Percentiles rank a stretch among this genome's conserved stretches.
phyloP scores from a whole-genome alignment of 2,329 filamentous ascomycete genomes.

The Talaromyces sp. region DNA sequence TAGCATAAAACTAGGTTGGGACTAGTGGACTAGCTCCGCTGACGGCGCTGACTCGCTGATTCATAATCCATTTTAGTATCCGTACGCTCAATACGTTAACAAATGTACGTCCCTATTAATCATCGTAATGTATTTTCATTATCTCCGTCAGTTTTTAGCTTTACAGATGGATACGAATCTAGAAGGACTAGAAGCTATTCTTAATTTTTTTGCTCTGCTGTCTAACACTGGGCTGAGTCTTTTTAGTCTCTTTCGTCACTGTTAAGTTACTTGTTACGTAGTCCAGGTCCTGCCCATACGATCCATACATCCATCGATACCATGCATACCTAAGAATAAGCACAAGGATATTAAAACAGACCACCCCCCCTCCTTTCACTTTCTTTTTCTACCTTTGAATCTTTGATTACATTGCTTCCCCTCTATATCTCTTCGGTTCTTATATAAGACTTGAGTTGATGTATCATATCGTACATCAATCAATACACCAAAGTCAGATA shows the following conservation, averaged over 20 bases:
- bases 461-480: background rate
- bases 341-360: slow-evolving; percentile 14
- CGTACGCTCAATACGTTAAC: background rate
- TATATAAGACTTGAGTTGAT: background rate
- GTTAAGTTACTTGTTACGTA: slow-evolving; percentile 7
- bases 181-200: slow-evolving; percentile 5
- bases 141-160: background rate
- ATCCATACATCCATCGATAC: background rate
- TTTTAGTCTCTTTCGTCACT: slow-evolving; percentile 12
- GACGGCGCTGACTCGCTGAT: slow-evolving; percentile 6
- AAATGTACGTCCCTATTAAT: background rate
- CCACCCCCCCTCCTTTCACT: slow-evolving; percentile 5
- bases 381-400: background rate
- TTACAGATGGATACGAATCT: slow-evolving; percentile 4
- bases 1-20: slow-evolving; percentile 13
- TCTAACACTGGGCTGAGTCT: background rate
- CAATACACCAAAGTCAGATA: background rate
- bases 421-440: background rate
- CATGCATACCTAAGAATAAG: slow-evolving; percentile 6
- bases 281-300: background rate
- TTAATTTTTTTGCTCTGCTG: background rate
- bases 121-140: background rate
- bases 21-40: background rate
- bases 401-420: background rate
- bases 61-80: background rate